These are phyloP conservation scores for Leucocoprinus sp. DNA, from an alignment of 768 basidiomycete species.

Conservation along the genomic window DNA sequence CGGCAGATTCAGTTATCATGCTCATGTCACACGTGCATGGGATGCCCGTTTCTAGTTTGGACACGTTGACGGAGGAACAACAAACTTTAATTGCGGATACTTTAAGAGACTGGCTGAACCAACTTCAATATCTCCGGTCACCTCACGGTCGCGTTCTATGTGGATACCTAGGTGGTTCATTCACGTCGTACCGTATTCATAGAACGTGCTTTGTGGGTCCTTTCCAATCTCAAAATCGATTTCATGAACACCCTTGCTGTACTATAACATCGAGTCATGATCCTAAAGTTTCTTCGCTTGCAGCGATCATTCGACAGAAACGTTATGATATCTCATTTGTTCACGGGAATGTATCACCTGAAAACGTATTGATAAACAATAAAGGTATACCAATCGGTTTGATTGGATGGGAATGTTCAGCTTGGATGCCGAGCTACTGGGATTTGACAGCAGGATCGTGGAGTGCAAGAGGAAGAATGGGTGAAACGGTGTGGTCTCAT, in stretches of 20 bases:
- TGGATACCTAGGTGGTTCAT: slow-evolving; percentile 6
- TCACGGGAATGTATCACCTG: slow-evolving; percentile 5
- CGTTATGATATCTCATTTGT: slow-evolving; percentile 8
- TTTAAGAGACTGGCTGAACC: slow-evolving; percentile 6
- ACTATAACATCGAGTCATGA: slow-evolving; percentile 1
- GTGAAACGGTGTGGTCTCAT: background rate
- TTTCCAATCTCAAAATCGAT: slow-evolving; percentile 6
- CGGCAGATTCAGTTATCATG: background rate
- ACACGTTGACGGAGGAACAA: slow-evolving; percentile 1
- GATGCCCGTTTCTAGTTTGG: slow-evolving; percentile 1
- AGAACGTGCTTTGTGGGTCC: slow-evolving; percentile 8
- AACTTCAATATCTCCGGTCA: slow-evolving; percentile 4
- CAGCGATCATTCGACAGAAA: slow-evolving; percentile 9
- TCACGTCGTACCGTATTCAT: slow-evolving; percentile 6
- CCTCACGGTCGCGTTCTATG: slow-evolving; percentile 4
- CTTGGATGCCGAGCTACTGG: slow-evolving; percentile 9
- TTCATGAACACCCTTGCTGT: slow-evolving; percentile 8
- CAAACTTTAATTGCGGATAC: slow-evolving; percentile 6
- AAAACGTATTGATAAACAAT: slow-evolving; percentile 5
- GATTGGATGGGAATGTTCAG: slow-evolving; percentile 9
- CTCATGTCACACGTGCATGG: slow-evolving; percentile 4
- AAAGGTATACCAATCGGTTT: background rate
- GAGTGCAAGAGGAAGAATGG: background rate
- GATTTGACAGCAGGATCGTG: slow-evolving; percentile 1
- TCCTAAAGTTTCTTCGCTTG: background rate